These are phyloP conservation scores for Didymella exigua DNA, from an alignment of 2,329 filamentous ascomycete genomes.

Conservation along the genomic window DNA sequence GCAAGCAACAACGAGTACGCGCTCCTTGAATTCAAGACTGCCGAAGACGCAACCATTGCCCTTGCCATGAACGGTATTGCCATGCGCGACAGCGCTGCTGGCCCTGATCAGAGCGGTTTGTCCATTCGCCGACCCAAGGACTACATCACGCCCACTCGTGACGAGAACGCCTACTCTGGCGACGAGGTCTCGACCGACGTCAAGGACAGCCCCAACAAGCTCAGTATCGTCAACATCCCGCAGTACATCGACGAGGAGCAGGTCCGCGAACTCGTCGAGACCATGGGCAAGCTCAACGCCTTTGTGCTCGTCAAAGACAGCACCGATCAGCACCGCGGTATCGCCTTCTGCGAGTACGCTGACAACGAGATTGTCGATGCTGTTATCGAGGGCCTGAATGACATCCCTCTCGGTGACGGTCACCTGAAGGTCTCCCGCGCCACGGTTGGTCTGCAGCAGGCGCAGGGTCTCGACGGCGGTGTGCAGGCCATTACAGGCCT, in stretches of 20 bases:
- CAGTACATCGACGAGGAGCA: slow-evolving; percentile 88
- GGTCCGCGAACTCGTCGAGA: slow-evolving; percentile 84
- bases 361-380: slow-evolving; percentile 79
- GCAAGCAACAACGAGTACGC: slow-evolving; percentile 81
- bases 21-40: slow-evolving; percentile 85
- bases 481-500: slow-evolving; percentile 98
- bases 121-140: slow-evolving; percentile 89
- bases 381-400: slow-evolving; percentile 88
- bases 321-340: slow-evolving; percentile 86
- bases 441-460: slow-evolving; percentile 92
- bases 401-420: slow-evolving; percentile 89
- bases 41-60: slow-evolving; percentile 87
- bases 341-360: slow-evolving; percentile 94
- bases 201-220: slow-evolving; percentile 91
- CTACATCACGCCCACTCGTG: slow-evolving; percentile 84
- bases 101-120: slow-evolving; percentile 61
- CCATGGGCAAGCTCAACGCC: slow-evolving; percentile 91
- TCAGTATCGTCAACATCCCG: slow-evolving; percentile 89
- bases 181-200: slow-evolving; percentile 81
- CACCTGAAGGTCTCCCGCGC: slow-evolving; percentile 85
- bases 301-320: slow-evolving; percentile 90
- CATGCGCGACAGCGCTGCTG: slow-evolving; percentile 71
- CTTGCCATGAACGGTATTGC: slow-evolving; percentile 86
- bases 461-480: slow-evolving; percentile 88
- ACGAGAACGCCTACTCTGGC: slow-evolving; percentile 70